phyloP scores from a whole-genome alignment of 139 green algal species.

The Chlorella vulgaris region DNA sequence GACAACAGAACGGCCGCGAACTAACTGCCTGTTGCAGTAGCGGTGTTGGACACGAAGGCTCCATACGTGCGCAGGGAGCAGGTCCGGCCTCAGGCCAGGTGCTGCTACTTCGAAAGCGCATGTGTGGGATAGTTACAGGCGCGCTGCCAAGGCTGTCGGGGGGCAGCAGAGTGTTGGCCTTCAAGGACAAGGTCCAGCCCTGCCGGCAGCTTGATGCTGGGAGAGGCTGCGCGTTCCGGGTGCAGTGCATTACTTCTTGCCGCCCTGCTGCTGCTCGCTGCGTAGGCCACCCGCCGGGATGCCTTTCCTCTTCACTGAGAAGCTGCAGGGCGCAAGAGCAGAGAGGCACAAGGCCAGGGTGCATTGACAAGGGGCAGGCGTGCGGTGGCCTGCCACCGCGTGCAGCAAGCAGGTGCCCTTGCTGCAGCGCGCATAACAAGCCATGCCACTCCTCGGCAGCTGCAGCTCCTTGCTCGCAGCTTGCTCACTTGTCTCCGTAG shows the following conservation, averaged over 20 bases:
- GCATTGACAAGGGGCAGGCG: too few relatives aligned
- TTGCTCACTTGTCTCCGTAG: constrained; percentile 79
- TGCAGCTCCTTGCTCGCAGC: constrained; percentile 66
- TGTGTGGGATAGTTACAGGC: background rate
- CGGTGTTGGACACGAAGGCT: too few relatives aligned
- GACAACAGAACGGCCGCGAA: too few relatives aligned
- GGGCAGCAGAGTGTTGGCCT: background rate
- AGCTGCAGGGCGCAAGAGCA: constrained; percentile 2
- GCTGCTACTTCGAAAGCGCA: too few relatives aligned
- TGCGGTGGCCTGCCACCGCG: too few relatives aligned
- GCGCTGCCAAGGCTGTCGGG: background rate
- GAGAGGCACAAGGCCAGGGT: too few relatives aligned
- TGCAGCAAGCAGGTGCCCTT: background rate
- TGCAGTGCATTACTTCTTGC: constrained; percentile 26
- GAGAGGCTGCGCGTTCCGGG: too few relatives aligned
- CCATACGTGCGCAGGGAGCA: background rate
- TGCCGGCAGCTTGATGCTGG: background rate
- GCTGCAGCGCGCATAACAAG: background rate
- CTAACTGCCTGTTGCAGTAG: too few relatives aligned
- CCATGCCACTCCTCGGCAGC: constrained; percentile 76
- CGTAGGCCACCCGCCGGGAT: constrained; percentile 51
- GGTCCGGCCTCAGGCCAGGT: background rate
- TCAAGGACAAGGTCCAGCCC: background rate
- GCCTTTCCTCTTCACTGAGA: constrained; percentile 50
- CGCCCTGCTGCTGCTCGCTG: constrained; percentile 31